Evolutionary conservation across 208 protist species (phyloP).

Genomic region (Trichomonas gallinae): DNA sequence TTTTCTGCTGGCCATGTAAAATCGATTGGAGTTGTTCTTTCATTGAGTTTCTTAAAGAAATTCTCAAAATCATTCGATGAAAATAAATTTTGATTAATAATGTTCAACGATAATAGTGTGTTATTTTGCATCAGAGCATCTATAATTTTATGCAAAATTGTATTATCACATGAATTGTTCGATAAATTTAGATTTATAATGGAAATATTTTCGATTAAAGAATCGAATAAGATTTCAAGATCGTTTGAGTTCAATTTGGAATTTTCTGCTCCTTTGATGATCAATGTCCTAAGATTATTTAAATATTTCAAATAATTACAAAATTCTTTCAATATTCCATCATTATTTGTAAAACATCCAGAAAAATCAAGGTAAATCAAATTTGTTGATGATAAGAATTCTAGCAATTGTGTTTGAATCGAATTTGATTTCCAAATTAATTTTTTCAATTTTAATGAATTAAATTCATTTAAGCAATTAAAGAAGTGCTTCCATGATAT

Average conservation of each 20-base stretch:
- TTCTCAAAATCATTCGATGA: neutral
- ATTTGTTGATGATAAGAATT: neutral
- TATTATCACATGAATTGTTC: neutral
- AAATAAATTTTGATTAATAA: neutral
- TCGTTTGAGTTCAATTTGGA: neutral
- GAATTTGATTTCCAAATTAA: neutral
- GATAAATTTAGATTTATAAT: neutral
- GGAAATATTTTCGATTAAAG: neutral
- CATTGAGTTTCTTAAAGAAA: neutral
- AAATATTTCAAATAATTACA: neutral
- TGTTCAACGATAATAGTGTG: neutral
- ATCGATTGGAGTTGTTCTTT: neutral
- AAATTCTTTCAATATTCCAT: neutral
- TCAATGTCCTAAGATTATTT: neutral
- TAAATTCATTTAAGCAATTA: neutral
- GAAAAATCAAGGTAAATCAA: neutral
- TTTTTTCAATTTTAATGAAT: neutral
- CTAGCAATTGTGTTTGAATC: neutral
- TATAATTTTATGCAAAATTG: neutral
- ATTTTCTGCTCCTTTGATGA: neutral
- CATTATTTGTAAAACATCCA: neutral
- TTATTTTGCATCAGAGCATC: neutral
- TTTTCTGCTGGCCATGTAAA: neutral
- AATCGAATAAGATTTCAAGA: neutral
- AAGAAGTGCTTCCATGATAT: no score